Base-by-base conservation (phyloP, 2,329 filamentous ascomycete genomes). In the Davidsoniella neocaledoniae region DNA sequence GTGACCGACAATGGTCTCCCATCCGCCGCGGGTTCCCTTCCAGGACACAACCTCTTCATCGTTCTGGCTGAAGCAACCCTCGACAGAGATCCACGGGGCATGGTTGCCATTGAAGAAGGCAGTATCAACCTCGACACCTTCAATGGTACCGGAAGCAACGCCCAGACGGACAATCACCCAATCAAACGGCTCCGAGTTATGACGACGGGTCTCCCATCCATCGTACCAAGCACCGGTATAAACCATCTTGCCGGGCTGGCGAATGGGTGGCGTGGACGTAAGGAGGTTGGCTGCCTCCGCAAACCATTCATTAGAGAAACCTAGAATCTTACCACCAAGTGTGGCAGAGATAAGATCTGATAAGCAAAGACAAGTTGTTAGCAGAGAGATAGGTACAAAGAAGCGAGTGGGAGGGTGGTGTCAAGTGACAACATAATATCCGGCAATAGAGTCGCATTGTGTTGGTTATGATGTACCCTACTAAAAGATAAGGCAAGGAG, bases 91-190 rank as follows among this genome's bases (percentile, higher is more conserved):
- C 55, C 79, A 81, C 1, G 84, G 84, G 5, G 84, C 85, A 60
- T 90, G 81, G 66, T 90, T 90, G 53, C 85, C 85, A 53, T 74
- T 79, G 71, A 90, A 91, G 68, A 80, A 85, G 46, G 82, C 77
- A 2, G 85, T 90, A 65, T 90, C 83, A 55, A 90, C 72, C 65
- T 90, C 85, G 44, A 88, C 68, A 14, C 85, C 85, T 53, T 76
- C 72, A 25, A 90, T 74, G 14, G 71, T 80, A 43, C 83, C 85
- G 1, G 79, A 84, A 8, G 81, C 74, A 37, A 83, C 79, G 44
- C 79, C 79, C 5, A 83, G 68, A 50, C 77, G 73, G 54, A 82
- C 71, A 53, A 81, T 68, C 17, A 79, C 78, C 70, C 77, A 83
- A 66, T 83, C 79, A 57, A 81, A 81, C 0, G 73, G 68, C 53